Conservation (phyloP, 1,284 basidiomycete species). For the Papiliotrema laurentii region DNA sequence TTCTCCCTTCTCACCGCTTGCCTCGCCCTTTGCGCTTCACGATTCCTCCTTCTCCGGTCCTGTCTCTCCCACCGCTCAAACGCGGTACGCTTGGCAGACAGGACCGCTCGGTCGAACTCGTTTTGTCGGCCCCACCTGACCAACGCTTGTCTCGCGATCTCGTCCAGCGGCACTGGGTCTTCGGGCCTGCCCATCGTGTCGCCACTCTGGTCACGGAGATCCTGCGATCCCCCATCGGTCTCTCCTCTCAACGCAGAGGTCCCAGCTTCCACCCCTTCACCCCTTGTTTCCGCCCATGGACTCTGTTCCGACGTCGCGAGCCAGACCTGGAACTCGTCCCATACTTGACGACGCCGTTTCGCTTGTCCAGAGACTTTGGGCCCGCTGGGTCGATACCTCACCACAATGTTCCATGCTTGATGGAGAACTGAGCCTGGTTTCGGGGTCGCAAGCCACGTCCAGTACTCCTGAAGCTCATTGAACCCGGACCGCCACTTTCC, state of each 20-base stretch:
- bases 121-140: neutral
- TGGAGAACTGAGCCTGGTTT: neutral
- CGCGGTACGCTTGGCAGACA: neutral
- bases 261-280: too few relatives aligned
- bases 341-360: neutral
- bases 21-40: too few relatives aligned
- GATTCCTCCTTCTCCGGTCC: too few relatives aligned
- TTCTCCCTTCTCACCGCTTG: too few relatives aligned
- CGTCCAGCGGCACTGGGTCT: neutral
- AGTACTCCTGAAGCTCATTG: neutral
- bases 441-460: neutral
- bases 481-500: constrained; percentile 2
- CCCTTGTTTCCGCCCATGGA: neutral
- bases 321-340: neutral
- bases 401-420: neutral
- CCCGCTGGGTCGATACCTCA: neutral
- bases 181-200: neutral
- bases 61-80: neutral
- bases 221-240: neutral
- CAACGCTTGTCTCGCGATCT: neutral
- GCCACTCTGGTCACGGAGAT: neutral
- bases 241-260: neutral
- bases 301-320: neutral
- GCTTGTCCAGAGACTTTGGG: neutral
- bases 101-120: neutral